phyloP scores from a whole-genome alignment of 345 rosid species.

The Melastoma malabathricum region DNA sequence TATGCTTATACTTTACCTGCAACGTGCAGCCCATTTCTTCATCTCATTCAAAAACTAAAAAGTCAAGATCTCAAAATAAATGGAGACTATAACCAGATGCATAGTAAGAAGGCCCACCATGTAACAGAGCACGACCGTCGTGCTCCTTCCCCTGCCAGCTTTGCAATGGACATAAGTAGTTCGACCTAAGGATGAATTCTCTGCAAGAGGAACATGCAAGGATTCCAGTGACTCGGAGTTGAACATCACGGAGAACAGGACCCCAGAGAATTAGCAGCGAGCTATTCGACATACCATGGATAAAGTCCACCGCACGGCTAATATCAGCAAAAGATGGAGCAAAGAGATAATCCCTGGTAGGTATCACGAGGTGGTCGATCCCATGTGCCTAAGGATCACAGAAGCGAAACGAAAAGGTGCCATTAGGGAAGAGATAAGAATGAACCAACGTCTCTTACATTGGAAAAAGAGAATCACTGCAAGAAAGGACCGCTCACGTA shows the following conservation, averaged over 20 bases:
- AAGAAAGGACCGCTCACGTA: constrained; percentile 23
- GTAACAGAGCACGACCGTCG: constrained; percentile 79
- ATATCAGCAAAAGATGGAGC: constrained; percentile 63
- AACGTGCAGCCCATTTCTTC: constrained; percentile 10
- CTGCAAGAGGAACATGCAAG: constrained; percentile 17
- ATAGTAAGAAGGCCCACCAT: constrained; percentile 23
- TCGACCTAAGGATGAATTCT: constrained; percentile 41
- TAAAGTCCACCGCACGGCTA: constrained; percentile 53
- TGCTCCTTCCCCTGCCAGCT: constrained; percentile 94
- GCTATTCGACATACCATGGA: constrained; percentile 29
- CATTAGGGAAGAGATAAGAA: background rate
- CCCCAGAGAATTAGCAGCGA: no score
- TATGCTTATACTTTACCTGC: constrained; percentile 41
- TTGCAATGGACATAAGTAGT: constrained; percentile 88
- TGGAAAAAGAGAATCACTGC: background rate
- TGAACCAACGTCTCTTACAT: background rate
- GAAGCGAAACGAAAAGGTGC: constrained; percentile 4
- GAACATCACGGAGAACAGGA: no score
- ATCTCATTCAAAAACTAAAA: background rate
- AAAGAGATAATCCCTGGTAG: constrained; percentile 80
- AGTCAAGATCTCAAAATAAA: background rate
- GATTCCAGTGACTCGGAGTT: background rate
- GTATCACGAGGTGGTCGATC: constrained; percentile 78
- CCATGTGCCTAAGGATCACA: constrained; percentile 36
- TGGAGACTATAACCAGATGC: background rate